Base-by-base conservation (phyloP, 2,329 filamentous ascomycete genomes). In the Akanthomyces dipterigenus region DNA sequence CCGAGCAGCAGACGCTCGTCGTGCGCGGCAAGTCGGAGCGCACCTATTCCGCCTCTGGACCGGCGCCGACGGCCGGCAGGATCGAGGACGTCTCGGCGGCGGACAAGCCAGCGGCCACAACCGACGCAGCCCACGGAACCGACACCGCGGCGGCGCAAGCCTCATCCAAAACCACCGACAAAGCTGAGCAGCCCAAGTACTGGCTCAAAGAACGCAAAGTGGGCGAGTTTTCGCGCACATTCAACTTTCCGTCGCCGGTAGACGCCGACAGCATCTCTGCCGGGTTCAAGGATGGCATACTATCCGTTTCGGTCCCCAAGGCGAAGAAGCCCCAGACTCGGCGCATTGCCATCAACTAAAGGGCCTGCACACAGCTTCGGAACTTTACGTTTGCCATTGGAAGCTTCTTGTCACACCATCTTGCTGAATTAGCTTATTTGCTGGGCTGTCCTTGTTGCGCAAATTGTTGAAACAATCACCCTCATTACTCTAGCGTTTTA, bases 1-100 rank as follows among this genome's bases (percentile, higher is more conserved):
- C 82, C 63, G 86, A 89, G 71, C 75, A 78, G 28, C 83, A 86
- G 72, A 89, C 86, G 11, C 75, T 90, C 12, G 80, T 82, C 61
- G 78, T 90, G 71, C 81, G 80, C 58, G 88, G 88, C 65, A 86
- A 89, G 71, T 59, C 55, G 6, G 55, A 59, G 31, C 80, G 82
- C 65, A 75, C 75, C 65, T 77, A 79, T 6, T 38, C 12, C n/a
- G n/a, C n/a, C 69, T 75, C 81, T 49, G 80, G 80, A 57, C 73
- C 73, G 7, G 75, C 78, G 11, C 78, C 79, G 6, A 2, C 51
- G 0, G 75, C 79, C 34, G 76, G 73, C 56, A 71, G 73, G 57
- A 74, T 83, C 61, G 78, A 82, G 62, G 73, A 69, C 60, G 65
- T 34, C 31, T 34, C 31, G 8, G 8, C 62, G 64, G 67, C 68